Evolutionary conservation across 305 asterid species (phyloP).

Genomic region (Solanum hybrid): DNA sequence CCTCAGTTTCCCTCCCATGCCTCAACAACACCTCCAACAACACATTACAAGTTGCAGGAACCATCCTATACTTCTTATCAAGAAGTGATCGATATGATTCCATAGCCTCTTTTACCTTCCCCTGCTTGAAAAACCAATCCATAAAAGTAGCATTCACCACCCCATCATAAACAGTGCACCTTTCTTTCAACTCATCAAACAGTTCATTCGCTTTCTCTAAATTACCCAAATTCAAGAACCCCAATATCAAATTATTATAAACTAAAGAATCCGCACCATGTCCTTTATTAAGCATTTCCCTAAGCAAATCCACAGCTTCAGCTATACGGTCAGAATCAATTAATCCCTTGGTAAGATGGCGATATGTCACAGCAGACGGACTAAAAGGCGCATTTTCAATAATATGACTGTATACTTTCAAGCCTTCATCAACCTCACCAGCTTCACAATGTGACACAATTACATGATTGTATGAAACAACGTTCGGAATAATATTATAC

Average conservation of each 20-base stretch:
- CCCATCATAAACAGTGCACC: slow-evolving; percentile 82
- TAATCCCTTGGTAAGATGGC: slow-evolving; percentile 80
- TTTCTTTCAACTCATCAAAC: slow-evolving; percentile 82
- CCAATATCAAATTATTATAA: slow-evolving; percentile 70
- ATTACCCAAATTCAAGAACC: slow-evolving; percentile 59
- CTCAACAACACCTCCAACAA: slow-evolving; percentile 62
- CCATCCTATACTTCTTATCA: slow-evolving; percentile 56
- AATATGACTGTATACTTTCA: slow-evolving; percentile 43
- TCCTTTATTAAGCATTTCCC: slow-evolving; percentile 80
- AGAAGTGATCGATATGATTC: slow-evolving; percentile 69
- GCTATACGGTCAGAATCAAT: slow-evolving; percentile 45
- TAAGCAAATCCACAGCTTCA: slow-evolving; percentile 55
- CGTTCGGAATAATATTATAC: slow-evolving; percentile 54
- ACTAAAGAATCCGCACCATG: slow-evolving; percentile 94
- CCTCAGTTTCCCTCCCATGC: slow-evolving; percentile 70
- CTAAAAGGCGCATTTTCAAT: slow-evolving; percentile 58
- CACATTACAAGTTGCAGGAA: slow-evolving; percentile 74
- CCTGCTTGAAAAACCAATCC: slow-evolving; percentile 88
- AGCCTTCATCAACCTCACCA: slow-evolving; percentile 60
- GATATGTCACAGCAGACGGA: slow-evolving; percentile 71
- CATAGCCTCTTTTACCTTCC: slow-evolving; percentile 77
- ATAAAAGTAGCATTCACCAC: slow-evolving; percentile 81
- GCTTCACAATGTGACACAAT: slow-evolving; percentile 67
- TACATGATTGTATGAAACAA: slow-evolving; percentile 62
- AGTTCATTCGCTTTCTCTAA: slow-evolving; percentile 71